Conservation (phyloP, 495 filamentous ascomycete species). For the Penicillium pulvis region DNA sequence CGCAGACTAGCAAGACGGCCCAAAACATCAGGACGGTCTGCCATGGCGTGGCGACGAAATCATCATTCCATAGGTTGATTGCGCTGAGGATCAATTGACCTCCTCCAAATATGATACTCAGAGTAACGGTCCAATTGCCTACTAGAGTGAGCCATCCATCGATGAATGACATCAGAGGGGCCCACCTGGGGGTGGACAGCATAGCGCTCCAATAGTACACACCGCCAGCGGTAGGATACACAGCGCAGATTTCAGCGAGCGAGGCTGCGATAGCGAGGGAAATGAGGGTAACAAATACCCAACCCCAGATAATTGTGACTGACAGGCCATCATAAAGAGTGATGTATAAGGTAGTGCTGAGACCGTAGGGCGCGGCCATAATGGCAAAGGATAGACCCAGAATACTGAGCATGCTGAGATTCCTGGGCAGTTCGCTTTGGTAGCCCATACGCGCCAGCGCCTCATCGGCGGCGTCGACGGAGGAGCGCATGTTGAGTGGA, state of each 20-base stretch:
- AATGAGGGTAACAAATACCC: slow-evolving; percentile 69
- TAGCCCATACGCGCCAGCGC: slow-evolving; percentile 64
- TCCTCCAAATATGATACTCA: slow-evolving; percentile 53
- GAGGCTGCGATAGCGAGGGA: slow-evolving; percentile 71
- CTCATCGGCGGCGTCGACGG: slow-evolving; percentile 50
- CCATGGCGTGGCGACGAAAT: slow-evolving; percentile 62
- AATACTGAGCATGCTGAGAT: slow-evolving; percentile 66
- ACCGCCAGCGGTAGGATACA: slow-evolving; percentile 69
- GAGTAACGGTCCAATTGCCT: slow-evolving; percentile 64
- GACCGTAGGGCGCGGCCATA: slow-evolving; percentile 65
- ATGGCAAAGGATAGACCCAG: slow-evolving; percentile 62
- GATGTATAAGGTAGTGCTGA: slow-evolving; percentile 71
- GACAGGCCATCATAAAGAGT: slow-evolving; percentile 65
- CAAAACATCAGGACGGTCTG: slow-evolving; percentile 68
- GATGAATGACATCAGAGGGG: slow-evolving; percentile 65
- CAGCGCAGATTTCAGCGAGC: slow-evolving; percentile 74
- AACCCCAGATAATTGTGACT: slow-evolving; percentile 69
- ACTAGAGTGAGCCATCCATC: slow-evolving; percentile 77
- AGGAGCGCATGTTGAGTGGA: slow-evolving; percentile 24
- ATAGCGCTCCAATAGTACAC: slow-evolving; percentile 80
- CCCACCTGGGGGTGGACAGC: slow-evolving; percentile 56
- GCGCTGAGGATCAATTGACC: slow-evolving; percentile 63
- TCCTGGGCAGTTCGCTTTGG: slow-evolving; percentile 61
- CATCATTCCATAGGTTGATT: slow-evolving; percentile 61
- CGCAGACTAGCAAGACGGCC: slow-evolving; percentile 61